phyloP scores from a whole-genome alignment of 2,329 filamentous ascomycete genomes.

The Alternaria tenuissima region DNA sequence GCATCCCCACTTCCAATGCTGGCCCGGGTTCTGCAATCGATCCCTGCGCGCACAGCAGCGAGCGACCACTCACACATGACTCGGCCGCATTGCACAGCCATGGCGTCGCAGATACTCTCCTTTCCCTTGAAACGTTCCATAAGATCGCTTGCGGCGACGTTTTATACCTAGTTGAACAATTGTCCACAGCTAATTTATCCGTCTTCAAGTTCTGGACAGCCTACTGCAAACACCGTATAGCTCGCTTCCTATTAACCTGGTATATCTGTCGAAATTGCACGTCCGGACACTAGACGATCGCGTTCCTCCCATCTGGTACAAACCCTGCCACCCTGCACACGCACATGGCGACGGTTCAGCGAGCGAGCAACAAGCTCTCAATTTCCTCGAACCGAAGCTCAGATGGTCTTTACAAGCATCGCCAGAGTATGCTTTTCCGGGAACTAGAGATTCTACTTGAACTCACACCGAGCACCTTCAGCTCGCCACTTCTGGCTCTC shows the following conservation, averaged over 20 bases:
- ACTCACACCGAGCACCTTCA: conserved; percentile 44
- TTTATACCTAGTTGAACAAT: background rate
- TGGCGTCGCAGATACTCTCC: conserved; percentile 21
- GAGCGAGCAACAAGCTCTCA: conserved; percentile 34
- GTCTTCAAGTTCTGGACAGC: background rate
- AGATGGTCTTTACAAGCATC: conserved; percentile 38
- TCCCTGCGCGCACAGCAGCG: conserved; percentile 16
- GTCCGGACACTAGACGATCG: conserved; percentile 1
- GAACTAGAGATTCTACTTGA: conserved; percentile 47
- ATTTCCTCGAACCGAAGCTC: conserved; percentile 34
- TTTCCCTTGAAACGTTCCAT: conserved; percentile 17
- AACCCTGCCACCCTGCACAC: conserved; percentile 2
- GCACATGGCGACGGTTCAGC: conserved; percentile 23
- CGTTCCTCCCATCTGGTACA: conserved; percentile 2
- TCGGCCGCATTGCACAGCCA: conserved; percentile 18
- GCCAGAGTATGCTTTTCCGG: conserved; percentile 45
- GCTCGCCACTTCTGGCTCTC: conserved; percentile 42
- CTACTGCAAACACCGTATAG: background rate
- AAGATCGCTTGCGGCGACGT: conserved; percentile 3
- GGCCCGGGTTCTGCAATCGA: conserved; percentile 15
- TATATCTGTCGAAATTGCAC: conserved; percentile 1
- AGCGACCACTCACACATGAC: conserved; percentile 20
- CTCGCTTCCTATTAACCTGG: background rate
- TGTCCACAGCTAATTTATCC: background rate
- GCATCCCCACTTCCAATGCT: conserved; percentile 16